Evolutionary conservation across 1,284 basidiomycete genomes (phyloP), one percentile per base, ranked within the genome.

Genomic region (Ceratobasidium sp.): DNA sequence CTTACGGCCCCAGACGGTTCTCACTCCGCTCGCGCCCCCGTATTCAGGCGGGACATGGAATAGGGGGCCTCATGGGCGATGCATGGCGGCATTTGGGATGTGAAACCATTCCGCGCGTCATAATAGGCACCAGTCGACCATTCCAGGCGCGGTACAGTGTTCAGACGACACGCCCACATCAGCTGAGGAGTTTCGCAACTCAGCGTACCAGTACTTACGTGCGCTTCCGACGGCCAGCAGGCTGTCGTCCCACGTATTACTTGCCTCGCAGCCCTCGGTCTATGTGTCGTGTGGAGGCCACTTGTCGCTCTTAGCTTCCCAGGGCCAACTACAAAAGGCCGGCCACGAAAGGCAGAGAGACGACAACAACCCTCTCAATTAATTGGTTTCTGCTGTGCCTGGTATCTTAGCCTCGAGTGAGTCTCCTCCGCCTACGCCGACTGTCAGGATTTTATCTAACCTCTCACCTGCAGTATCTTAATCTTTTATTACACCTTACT

Each of bases 371-470:
- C 45, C 49, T 47, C 45, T 47, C 84, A 66, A 82, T 84, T 49
- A 80, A 85, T 23, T 47, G 45, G 83, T 83, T 80, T 85, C 75
- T 81, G 68, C 56, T 78, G 13, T 45, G 76, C 39, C 37, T 64
- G 51, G 47, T 77, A 42, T 47, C 35, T n/a, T 76, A 47, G 28
- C 87, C 81, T 84, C 85, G 86, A 75, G 87, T 80, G 84, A 84
- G 78, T 63, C 51, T 45, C 23, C 31, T 47, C 28, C 11, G 33
- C 26, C 60, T 17, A 3, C 35, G 37, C 28, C 42, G 20, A 17
- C 20, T 42, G 37, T 7, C n/a, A 15, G 20, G 74, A 80, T 78
- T 78, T 79, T 79, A 75, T 60, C 73, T 78, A 77, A 81, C 78
- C 74, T 76, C 75, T 77, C 77, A 23, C 56, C 10, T 42, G 4